These are phyloP conservation scores for Brassica cretica DNA, from an alignment of 345 rosid species.

Conservation along the genomic window DNA sequence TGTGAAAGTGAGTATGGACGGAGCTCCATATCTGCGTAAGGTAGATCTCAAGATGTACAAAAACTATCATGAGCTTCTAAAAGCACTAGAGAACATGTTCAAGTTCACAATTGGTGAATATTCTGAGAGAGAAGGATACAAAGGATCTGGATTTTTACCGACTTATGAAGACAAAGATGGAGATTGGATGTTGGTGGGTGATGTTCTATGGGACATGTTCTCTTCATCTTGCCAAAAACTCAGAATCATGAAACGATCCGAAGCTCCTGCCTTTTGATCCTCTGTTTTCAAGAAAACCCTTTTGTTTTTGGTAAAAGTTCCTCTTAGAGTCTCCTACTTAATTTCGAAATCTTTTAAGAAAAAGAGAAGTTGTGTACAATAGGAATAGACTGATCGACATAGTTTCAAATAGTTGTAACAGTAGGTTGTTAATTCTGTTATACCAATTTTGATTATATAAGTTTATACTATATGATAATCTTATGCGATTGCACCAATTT, in stretches of 20 bases:
- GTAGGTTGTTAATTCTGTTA: too few species aligned
- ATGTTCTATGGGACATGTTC: constrained; percentile 92
- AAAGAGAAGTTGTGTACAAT: too few species aligned
- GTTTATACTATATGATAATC: too few species aligned
- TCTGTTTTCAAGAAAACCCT: too few species aligned
- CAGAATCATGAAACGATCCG: constrained; percentile 84
- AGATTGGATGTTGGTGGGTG: constrained; percentile 89
- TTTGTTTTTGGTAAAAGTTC: too few species aligned
- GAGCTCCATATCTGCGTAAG: constrained; percentile 82
- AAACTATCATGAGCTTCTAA: constrained; percentile 58
- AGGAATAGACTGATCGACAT: too few species aligned
- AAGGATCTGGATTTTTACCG: constrained; percentile 67
- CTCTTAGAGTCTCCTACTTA: too few species aligned
- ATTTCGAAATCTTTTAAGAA: too few species aligned
- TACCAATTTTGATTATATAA: too few species aligned
- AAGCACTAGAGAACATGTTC: constrained; percentile 74
- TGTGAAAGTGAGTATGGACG: constrained; percentile 90
- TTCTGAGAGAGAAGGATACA: constrained; percentile 73
- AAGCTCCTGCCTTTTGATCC: constrained; percentile 38
- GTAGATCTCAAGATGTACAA: constrained; percentile 62
- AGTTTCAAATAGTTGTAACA: too few species aligned
- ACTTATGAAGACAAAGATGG: constrained; percentile 88
- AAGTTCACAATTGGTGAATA: constrained; percentile 61
- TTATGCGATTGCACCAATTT: too few species aligned
- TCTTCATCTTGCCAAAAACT: constrained; percentile 76